These are phyloP conservation scores for Purshia tridentata DNA, from an alignment of 306 rosid genomes.

Conservation along the genomic window DNA sequence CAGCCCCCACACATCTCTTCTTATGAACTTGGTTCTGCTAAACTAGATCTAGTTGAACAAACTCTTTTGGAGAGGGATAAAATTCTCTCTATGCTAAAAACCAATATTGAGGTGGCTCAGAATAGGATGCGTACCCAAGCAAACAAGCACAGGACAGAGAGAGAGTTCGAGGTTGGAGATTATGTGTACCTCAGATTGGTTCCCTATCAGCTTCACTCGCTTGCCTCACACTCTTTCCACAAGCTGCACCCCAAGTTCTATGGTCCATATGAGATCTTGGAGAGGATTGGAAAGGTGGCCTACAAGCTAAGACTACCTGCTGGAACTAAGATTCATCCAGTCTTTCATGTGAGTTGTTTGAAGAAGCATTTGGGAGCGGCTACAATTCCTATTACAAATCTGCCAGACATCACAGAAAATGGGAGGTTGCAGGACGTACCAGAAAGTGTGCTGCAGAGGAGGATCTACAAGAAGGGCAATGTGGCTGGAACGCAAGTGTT, in stretches of 20 bases:
- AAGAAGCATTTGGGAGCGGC: not conserved
- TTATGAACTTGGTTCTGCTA: too few species aligned
- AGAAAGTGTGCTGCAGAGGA: not conserved
- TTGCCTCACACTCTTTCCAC: not conserved
- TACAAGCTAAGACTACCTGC: not conserved
- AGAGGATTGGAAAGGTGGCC: not conserved
- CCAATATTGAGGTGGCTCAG: too few species aligned
- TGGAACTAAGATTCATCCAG: not conserved
- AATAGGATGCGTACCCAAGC: too few species aligned
- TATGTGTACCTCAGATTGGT: too few species aligned
- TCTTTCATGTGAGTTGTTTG: not conserved
- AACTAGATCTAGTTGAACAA: not conserved
- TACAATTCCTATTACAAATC: not conserved
- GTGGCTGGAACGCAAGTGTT: not conserved
- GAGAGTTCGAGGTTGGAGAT: too few species aligned
- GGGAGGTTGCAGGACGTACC: rapidly evolving
- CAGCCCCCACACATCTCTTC: too few species aligned
- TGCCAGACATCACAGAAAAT: not conserved
- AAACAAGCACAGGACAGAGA: too few species aligned
- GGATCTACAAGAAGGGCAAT: not conserved
- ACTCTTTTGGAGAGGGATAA: too few species aligned
- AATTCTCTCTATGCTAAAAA: too few species aligned
- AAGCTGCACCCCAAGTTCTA: not conserved
- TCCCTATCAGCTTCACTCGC: not conserved
- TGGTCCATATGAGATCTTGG: not conserved